Percentiles rank a stretch among this genome's conserved stretches.
Evolutionary conservation across 768 basidiomycete species (phyloP).

Genomic region (Russula griseocarnosa): DNA sequence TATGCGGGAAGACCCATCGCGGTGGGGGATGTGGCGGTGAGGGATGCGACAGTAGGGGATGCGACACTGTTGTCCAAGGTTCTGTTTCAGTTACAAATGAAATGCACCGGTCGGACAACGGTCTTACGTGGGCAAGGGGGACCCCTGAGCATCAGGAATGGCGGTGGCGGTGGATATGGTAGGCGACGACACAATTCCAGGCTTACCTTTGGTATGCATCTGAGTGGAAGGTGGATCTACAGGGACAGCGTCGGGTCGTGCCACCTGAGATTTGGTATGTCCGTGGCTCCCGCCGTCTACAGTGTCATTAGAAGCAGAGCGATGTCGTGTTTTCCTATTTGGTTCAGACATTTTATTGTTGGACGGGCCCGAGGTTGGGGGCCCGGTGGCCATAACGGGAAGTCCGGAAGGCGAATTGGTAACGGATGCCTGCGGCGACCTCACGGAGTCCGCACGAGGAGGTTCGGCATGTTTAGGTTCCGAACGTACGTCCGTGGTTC

Average conservation of each 20-base stretch:
- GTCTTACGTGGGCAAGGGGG: neutral
- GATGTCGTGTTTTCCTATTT: neutral
- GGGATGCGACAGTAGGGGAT: neutral
- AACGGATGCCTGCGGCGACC: neutral
- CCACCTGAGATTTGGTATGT: neutral
- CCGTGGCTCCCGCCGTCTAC: neutral
- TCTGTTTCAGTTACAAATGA: neutral
- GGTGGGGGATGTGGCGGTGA: too few species aligned
- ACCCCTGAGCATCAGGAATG: neutral
- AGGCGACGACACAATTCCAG: neutral
- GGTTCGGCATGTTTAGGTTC: neutral
- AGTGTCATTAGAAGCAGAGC: neutral
- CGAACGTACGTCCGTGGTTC: neutral
- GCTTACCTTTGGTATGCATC: constrained; percentile 3
- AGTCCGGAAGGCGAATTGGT: neutral
- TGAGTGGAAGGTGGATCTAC: neutral
- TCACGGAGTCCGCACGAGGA: neutral
- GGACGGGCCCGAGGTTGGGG: neutral
- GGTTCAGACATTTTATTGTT: neutral
- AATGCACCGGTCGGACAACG: neutral
- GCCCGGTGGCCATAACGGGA: neutral
- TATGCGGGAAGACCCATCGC: neutral
- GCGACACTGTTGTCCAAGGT: neutral
- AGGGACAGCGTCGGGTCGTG: neutral
- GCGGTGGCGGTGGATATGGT: neutral